A percentile compares a stretch with the other conserved stretches of the same genome.
phyloP scores from a whole-genome alignment of 2,329 filamentous ascomycete genomes.

The Nemania sp. region DNA sequence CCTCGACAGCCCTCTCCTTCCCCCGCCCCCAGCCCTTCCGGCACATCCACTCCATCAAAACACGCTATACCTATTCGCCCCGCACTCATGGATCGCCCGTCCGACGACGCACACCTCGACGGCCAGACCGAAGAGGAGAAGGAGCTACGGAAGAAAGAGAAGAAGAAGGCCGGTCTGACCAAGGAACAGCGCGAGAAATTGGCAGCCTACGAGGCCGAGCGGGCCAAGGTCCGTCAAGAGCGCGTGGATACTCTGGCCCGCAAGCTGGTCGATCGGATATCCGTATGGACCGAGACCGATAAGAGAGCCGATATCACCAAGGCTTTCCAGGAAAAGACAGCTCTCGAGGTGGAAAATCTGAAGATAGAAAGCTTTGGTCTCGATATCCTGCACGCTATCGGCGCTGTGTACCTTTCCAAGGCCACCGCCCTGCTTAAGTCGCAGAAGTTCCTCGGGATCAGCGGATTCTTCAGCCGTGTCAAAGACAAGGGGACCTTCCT shows the following conservation, averaged over 20 bases:
- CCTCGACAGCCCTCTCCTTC: conserved; percentile 42
- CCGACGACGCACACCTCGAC: conserved; percentile 74
- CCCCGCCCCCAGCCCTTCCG: conserved; percentile 45
- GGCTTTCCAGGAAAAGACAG: conserved; percentile 92
- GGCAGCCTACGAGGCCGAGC: conserved; percentile 83
- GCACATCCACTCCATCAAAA: conserved; percentile 45
- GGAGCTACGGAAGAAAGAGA: conserved; percentile 72
- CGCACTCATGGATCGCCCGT: conserved; percentile 80
- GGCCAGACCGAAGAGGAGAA: conserved; percentile 74
- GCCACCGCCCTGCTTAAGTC: conserved; percentile 86
- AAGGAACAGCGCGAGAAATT: conserved; percentile 95
- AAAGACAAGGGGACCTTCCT: conserved; percentile 96
- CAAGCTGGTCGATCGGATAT: conserved; percentile 88
- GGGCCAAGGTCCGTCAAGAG: conserved; percentile 81
- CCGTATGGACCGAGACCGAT: conserved; percentile 96
- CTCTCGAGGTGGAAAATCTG: conserved; percentile 92
- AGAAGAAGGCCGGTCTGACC: conserved; percentile 83
- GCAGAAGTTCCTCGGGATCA: conserved; percentile 95
- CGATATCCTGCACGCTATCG: conserved; percentile 94
- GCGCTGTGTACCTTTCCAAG: conserved; percentile 86
- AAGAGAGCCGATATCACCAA: conserved; percentile 81
- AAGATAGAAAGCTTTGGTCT: conserved; percentile 99
- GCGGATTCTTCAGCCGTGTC: conserved; percentile 89
- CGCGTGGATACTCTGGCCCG: conserved; percentile 80
- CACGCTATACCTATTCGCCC: conserved; percentile 73